phyloP scores from a whole-genome alignment of 2,329 filamentous ascomycete species.

The Knufia petricola region DNA sequence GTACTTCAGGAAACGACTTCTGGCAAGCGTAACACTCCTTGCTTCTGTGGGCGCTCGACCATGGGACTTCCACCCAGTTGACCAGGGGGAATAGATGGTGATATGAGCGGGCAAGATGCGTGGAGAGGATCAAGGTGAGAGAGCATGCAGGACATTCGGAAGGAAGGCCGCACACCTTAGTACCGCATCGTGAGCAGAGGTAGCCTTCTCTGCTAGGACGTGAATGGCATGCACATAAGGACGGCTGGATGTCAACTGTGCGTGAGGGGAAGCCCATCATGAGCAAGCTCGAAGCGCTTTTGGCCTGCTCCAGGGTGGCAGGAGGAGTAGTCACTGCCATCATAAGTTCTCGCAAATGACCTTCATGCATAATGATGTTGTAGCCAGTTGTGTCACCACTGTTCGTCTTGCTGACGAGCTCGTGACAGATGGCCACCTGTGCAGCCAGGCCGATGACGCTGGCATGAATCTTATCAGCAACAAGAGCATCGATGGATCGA shows the following conservation, averaged over 20 bases:
- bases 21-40: slow-evolving; percentile 71
- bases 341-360: slow-evolving; percentile 81
- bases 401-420: slow-evolving; percentile 82
- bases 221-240: slow-evolving; percentile 85
- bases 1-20: slow-evolving; percentile 54
- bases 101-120: slow-evolving; percentile 84
- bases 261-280: slow-evolving; percentile 98
- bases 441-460: slow-evolving; percentile 84
- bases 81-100: slow-evolving; percentile 83
- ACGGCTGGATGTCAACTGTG: slow-evolving; percentile 60
- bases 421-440: slow-evolving; percentile 82
- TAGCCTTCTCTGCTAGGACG: slow-evolving; percentile 76
- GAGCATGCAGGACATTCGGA: slow-evolving; percentile 86
- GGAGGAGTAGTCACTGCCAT: slow-evolving; percentile 84
- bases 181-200: slow-evolving; percentile 75
- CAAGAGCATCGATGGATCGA: slow-evolving; percentile 69
- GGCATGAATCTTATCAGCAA: slow-evolving; percentile 75
- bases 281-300: slow-evolving; percentile 49
- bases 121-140: slow-evolving; percentile 86
- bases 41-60: slow-evolving; percentile 57
- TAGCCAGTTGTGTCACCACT: slow-evolving; percentile 63
- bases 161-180: slow-evolving; percentile 82
- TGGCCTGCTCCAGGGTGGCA: slow-evolving; percentile 50
- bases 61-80: slow-evolving; percentile 85
- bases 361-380: slow-evolving; percentile 74